Base-by-base conservation (phyloP, 139 green algal genomes). In the Coelastrella sp. region DNA sequence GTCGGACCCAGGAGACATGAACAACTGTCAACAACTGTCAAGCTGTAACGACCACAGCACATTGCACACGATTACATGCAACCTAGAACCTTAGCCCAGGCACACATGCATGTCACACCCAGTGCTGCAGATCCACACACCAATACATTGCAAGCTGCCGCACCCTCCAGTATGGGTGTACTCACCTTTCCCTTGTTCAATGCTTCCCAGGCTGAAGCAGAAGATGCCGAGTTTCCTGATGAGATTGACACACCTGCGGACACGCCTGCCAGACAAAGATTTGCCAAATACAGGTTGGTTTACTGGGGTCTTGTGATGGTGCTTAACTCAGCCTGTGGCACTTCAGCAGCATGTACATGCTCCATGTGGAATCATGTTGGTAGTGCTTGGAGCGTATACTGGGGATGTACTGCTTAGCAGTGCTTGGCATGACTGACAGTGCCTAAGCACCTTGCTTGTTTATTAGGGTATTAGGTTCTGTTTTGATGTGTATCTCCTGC, bases 141-240 rank as follows among this genome's bases (percentile, higher is more conserved):
- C 12, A 72, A 72, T n/a, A n/a, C n/a, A n/a, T n/a, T n/a, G n/a
- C n/a, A n/a, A n/a, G 4, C 24, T 20, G 8, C 74, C 8, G 74
- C 25, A 17, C 58, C 7, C 74, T 78, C 70, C 19, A 25, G 70
- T 49, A 35, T 72, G 63, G n/a, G n/a, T n/a, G 15, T 14, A 72
- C 4, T 4, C 63, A 72, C 3, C 12, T 72, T 7, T 17, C 4
- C 15, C 3, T 72, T 14, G 63, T 17, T 72, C 4, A 5, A 14
- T 72, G 63, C 63, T 49, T 14, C 74, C 24, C 92, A 92, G 84
- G 92, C 60, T 63, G 92, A 90, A 57, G 84, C 84, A 6, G 94
- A 97, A 22, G 97, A 99, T 76, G 87, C 91, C 7, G 84, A 97
- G 59, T 98, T 96, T 90, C 97, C 97, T 1, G 98, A 99, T 80